Evolutionary conservation across 208 protist genomes (phyloP).

Genomic region (Phytomonas francai): DNA sequence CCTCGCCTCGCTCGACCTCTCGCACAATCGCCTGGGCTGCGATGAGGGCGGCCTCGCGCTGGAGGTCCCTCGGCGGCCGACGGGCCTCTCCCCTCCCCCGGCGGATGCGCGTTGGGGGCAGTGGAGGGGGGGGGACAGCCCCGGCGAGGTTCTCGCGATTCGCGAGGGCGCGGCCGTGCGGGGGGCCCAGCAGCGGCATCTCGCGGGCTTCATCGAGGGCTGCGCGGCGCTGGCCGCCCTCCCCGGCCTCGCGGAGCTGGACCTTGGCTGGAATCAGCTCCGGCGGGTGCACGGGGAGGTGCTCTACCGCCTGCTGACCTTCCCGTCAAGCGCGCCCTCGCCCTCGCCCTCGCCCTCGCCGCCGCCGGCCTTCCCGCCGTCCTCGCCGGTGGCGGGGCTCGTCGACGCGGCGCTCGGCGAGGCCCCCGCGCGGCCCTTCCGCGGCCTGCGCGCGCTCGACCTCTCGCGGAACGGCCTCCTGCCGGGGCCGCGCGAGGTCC

Average conservation of each 20-base stretch:
- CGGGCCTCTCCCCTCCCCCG: conserved; percentile 26
- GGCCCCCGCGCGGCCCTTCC: conserved; percentile 7
- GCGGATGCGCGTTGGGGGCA: conserved; percentile 52
- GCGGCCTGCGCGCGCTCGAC: conserved; percentile 26
- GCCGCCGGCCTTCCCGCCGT: no score
- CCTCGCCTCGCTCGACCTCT: conserved; percentile 42
- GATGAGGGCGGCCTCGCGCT: conserved; percentile 28
- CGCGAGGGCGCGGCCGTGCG: background rate
- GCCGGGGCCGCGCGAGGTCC: conserved; percentile 13
- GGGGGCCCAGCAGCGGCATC: background rate
- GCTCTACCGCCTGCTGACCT: conserved; percentile 13
- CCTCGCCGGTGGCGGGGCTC: background rate
- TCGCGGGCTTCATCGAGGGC: conserved; percentile 22
- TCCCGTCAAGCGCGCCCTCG: background rate
- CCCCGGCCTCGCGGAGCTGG: conserved; percentile 28
- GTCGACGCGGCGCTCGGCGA: conserved; percentile 21
- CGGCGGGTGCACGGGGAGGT: conserved; percentile 34
- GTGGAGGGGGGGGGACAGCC: no score
- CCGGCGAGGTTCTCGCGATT: no score
- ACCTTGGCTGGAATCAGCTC: conserved; percentile 76
- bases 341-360: conserved; percentile 16
- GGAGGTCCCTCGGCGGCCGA: conserved; percentile 25
- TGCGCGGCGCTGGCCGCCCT: conserved; percentile 25
- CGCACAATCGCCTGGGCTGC: conserved; percentile 70
- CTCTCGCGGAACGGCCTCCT: conserved; percentile 40